Base-by-base conservation (phyloP, 495 filamentous ascomycete species). In the Pseudotulostoma volvatum region DNA sequence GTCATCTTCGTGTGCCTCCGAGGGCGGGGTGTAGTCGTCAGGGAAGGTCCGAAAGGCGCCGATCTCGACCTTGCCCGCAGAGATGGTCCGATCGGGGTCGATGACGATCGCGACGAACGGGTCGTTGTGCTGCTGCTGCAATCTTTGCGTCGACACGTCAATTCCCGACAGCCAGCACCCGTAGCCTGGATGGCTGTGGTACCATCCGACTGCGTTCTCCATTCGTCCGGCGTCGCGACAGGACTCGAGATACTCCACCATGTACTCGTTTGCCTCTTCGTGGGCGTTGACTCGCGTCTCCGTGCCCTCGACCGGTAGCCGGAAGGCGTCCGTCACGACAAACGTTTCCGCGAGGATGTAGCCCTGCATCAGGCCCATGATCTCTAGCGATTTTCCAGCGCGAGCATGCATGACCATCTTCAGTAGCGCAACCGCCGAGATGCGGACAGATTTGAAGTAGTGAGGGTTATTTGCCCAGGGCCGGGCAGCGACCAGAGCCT, bases 331-430 rank as follows among this genome's bases (percentile, higher is more conserved):
- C 3, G 85, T 96, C 9, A 99, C 80, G 34, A 99, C 76, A 50
- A 99, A 79, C 3, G 84, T 83, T 36, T 81, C 73, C 33, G 77
- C 70, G 8, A 63, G 46, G 21, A 93, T 81, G 52, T 92, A 90
- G 30, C 92, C 92, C 60, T 94, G 84, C 92, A 99, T 96, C 48
- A 99, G 59, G 34, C 92, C 92, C 92, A 99, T 99, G 33, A 99
- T 71, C 59, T 99, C 92, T 40, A 96, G 68, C 1, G 76, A 75
- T 13, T 90, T 88, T 36, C 92, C 92, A 0, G 81, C 83, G 15
- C 92, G 81, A 1, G 92, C 92, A 56, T 99, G 92, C 84, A 94
- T 96, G 41, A 93, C 84, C 92, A 99, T 99, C 63, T 99, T 99
- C 45, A 96, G 69, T 9, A 99, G 74, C 3, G 92, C 92, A 16